Evolutionary conservation across 768 basidiomycete species (phyloP).

Genomic region (Chiua virens): DNA sequence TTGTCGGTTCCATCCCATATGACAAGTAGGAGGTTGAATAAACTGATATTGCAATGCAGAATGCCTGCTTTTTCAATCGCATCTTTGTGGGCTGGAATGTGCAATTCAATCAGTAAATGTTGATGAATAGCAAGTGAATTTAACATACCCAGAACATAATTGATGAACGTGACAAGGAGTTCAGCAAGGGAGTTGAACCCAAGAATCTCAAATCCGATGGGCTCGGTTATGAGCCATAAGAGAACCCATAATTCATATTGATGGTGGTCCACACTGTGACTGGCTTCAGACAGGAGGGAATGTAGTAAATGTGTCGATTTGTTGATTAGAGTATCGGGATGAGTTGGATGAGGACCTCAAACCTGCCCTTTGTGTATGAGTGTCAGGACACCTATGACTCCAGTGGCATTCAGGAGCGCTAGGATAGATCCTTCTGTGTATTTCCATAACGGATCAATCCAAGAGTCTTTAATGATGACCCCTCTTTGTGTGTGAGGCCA

Average conservation of each 20-base stretch:
- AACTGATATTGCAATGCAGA: slow-evolving; percentile 6
- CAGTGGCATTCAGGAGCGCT: no score
- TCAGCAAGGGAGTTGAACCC: not conserved
- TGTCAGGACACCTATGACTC: not conserved
- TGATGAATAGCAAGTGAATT: not conserved
- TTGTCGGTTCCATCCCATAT: no score
- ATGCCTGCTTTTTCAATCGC: not conserved
- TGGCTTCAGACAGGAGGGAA: no score
- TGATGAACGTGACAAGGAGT: not conserved
- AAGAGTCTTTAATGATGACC: no score
- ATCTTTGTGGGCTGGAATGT: not conserved
- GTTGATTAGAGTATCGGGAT: not conserved
- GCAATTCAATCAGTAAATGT: no score
- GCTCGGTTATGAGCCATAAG: no score
- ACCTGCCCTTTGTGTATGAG: slow-evolving; percentile 4
- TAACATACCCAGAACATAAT: not conserved
- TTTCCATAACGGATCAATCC: no score
- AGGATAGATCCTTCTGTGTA: no score
- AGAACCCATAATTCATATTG: no score
- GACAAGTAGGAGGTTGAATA: slow-evolving; percentile 6
- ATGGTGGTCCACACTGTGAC: no score
- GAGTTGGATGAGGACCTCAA: not conserved
- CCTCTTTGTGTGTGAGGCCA: no score
- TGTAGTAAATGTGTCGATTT: slow-evolving; percentile 1
- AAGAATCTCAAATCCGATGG: no score